Evolutionary conservation across 2,329 filamentous ascomycete species (phyloP).

Genomic region (Sporothrix sp.): DNA sequence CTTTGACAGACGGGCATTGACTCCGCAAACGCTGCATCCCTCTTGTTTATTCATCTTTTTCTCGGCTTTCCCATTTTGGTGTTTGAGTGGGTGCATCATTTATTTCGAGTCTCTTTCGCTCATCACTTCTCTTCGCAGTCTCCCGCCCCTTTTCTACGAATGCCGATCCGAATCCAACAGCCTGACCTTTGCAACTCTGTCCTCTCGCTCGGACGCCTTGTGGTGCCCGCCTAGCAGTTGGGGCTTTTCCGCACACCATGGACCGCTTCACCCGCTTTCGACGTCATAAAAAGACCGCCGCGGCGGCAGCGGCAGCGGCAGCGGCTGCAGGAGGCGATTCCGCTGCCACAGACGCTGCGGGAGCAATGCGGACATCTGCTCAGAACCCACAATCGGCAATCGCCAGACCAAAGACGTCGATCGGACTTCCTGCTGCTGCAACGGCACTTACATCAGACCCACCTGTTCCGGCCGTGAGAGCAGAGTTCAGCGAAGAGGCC

Average conservation of each 20-base stretch:
- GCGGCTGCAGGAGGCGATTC: not conserved
- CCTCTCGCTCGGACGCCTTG: too few species aligned
- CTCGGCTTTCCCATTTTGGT: slow-evolving; percentile 3
- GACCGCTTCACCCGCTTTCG: slow-evolving; percentile 25
- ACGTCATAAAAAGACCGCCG: slow-evolving; percentile 22
- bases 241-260: slow-evolving; percentile 18
- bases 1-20: not conserved
- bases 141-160: not conserved
- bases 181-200: not conserved
- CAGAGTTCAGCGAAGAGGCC: not conserved
- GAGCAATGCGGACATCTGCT: not conserved
- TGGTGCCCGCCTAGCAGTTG: not conserved
- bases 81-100: slow-evolving; percentile 2
- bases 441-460: not conserved
- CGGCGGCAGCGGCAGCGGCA: slow-evolving; percentile 4
- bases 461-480: not conserved
- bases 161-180: not conserved
- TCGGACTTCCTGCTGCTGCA: not conserved
- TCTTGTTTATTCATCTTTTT: slow-evolving; percentile 1
- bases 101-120: slow-evolving; percentile 2
- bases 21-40: slow-evolving; percentile 1
- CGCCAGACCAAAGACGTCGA: not conserved
- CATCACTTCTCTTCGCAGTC: not conserved
- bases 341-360: not conserved
- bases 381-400: not conserved